These are phyloP conservation scores for Cystofilobasidium ferigula DNA, from an alignment of 768 basidiomycete species.

Conservation along the genomic window DNA sequence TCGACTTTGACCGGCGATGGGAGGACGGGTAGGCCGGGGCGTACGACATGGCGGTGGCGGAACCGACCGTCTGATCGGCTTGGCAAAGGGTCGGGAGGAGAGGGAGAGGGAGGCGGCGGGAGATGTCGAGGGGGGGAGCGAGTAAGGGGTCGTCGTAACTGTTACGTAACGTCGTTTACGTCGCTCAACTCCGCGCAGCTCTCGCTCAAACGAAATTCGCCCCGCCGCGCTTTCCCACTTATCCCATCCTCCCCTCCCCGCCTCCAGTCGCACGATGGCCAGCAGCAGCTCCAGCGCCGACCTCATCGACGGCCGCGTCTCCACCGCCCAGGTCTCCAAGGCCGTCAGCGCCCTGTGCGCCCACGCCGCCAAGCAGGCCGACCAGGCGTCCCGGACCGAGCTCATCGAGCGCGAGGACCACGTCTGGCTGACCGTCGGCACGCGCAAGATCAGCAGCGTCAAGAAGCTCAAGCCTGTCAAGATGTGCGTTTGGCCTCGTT, in stretches of 20 bases:
- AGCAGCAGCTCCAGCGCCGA: neutral
- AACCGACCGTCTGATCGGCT: neutral
- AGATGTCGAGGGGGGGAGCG: neutral
- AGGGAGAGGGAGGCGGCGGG: neutral
- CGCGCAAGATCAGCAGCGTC: slow-evolving; percentile 67
- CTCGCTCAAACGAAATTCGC: neutral
- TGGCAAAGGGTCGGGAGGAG: neutral
- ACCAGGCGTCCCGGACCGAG: slow-evolving; percentile 59
- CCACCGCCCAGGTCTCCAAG: slow-evolving; percentile 53
- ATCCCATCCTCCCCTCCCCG: neutral
- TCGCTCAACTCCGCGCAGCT: too few relatives aligned
- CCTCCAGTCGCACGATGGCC: neutral
- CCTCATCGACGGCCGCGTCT: slow-evolving; percentile 16
- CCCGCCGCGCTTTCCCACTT: neutral
- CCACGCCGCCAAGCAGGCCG: slow-evolving; percentile 55
- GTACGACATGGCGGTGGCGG: slow-evolving; percentile 4
- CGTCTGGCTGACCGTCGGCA: slow-evolving; percentile 78
- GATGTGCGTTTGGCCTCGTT: slow-evolving; percentile 51
- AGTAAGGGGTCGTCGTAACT: neutral
- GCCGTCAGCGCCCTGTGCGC: slow-evolving; percentile 69
- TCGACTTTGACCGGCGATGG: slow-evolving; percentile 20
- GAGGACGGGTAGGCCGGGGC: slow-evolving; percentile 23
- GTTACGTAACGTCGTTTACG: too few relatives aligned
- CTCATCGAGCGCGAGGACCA: slow-evolving; percentile 70
- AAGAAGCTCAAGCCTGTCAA: slow-evolving; percentile 67